Evolutionary conservation across 164 flowering plant species (phyloP).

Genomic region (Liquidambar formosana): DNA sequence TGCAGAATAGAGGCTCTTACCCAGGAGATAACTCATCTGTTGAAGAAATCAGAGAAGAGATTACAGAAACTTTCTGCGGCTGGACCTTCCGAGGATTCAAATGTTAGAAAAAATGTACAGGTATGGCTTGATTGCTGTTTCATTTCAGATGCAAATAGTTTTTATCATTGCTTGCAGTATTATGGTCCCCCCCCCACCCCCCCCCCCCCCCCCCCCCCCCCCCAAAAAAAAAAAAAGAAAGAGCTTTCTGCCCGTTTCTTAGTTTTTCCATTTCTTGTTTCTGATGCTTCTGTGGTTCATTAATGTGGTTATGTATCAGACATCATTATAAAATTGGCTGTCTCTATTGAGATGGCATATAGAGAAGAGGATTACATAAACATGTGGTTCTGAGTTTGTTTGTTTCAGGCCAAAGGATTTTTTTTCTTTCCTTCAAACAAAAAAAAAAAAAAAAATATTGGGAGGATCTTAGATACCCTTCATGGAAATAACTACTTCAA

Average conservation of each 20-base stretch:
- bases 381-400: background rate
- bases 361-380: background rate
- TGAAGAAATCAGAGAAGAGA: constrained; percentile 79
- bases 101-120: constrained; percentile 90
- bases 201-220: no score
- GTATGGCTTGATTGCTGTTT: constrained; percentile 29
- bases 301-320: background rate
- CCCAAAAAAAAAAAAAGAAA: no score
- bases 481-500: background rate
- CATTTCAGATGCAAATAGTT: no score
- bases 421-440: no score
- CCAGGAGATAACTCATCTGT: constrained; percentile 72
- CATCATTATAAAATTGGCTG: background rate
- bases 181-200: no score
- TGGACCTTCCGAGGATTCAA: constrained; percentile 91
- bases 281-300: background rate
- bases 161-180: no score
- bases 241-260: background rate
- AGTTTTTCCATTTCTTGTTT: background rate
- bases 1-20: constrained; percentile 76
- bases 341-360: background rate
- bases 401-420: no score
- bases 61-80: constrained; percentile 65
- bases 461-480: no score
- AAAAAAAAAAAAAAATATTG: no score